A percentile compares a stretch with the other conserved stretches of the same genome.
Conservation (phyloP, 2,329 filamentous ascomycete genomes). For the Gnomoniopsis smithogilvyi region DNA sequence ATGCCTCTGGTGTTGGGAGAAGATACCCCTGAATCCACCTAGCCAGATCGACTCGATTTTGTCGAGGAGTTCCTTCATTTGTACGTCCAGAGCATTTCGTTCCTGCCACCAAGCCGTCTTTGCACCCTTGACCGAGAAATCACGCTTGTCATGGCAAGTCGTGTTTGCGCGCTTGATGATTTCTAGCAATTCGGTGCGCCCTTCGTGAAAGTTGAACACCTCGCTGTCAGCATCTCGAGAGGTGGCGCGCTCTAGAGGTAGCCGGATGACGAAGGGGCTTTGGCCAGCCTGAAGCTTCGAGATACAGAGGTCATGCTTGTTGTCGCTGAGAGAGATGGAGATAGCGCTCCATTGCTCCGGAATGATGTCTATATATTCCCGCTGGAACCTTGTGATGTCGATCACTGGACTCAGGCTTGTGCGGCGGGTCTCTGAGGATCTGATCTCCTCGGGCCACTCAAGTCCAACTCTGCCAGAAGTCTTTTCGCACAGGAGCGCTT, state of each 20-base stretch:
- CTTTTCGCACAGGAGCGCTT: constrained; percentile 47
- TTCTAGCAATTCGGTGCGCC: constrained; percentile 73
- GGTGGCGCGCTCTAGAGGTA: constrained; percentile 80
- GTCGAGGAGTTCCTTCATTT: constrained; percentile 72
- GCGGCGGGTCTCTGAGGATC: constrained; percentile 29
- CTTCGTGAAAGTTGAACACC: constrained; percentile 79
- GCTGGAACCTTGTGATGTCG: constrained; percentile 66
- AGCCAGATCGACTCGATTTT: constrained; percentile 94
- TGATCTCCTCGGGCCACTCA: constrained; percentile 33
- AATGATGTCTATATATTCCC: constrained; percentile 80
- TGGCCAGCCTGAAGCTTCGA: constrained; percentile 76
- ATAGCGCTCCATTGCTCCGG: constrained; percentile 81
- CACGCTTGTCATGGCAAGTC: constrained; percentile 70
- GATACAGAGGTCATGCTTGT: constrained; percentile 79
- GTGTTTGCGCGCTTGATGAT: constrained; percentile 81
- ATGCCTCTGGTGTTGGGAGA: constrained; percentile 68
- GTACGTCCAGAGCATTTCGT: constrained; percentile 73
- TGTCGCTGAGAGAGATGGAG: constrained; percentile 80
- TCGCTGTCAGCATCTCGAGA: constrained; percentile 75
- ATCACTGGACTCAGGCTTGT: constrained; percentile 44
- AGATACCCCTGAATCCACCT: constrained; percentile 91
- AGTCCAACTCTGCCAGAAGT: constrained; percentile 34
- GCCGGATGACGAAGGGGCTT: constrained; percentile 78
- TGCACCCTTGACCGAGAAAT: constrained; percentile 70
- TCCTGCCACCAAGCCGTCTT: constrained; percentile 88